phyloP scores from a whole-genome alignment of 805 yeast genomes.

The Schizosaccharomyces octosporus region DNA sequence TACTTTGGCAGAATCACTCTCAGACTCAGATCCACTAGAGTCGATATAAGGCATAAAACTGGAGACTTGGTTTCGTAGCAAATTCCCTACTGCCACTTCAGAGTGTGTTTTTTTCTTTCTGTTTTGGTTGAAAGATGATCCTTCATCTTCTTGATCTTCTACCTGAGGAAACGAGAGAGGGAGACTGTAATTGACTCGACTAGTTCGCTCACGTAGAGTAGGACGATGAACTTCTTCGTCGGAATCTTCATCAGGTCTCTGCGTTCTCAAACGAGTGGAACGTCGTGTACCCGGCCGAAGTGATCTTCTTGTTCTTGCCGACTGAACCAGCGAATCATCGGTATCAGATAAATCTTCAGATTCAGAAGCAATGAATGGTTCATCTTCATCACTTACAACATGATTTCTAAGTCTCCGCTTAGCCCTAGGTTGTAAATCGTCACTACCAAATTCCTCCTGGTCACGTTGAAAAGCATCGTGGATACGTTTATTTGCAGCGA shows the following conservation, averaged over 20 bases:
- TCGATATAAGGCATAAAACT: not conserved
- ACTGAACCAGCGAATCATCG: not conserved
- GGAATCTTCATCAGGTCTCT: not conserved
- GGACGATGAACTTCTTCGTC: constrained; percentile 6
- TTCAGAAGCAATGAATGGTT: not conserved
- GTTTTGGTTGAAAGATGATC: not conserved
- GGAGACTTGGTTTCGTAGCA: not conserved
- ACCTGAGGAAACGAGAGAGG: not conserved
- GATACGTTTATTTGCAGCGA: not conserved
- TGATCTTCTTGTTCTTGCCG: not conserved
- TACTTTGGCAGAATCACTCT: not conserved
- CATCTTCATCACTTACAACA: not conserved
- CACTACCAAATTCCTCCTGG: not conserved
- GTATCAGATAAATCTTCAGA: not conserved
- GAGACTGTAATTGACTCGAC: not conserved
- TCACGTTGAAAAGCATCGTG: not conserved
- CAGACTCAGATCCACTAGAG: not conserved
- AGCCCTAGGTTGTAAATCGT: not conserved
- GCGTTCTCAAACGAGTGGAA: not conserved
- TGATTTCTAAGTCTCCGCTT: not conserved
- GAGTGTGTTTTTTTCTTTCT: not conserved
- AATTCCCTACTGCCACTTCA: not conserved
- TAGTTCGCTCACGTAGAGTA: constrained; percentile 5
- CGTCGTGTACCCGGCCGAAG: not conserved
- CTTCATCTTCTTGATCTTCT: not conserved